Conservation (phyloP, 441 rosid species). For the Geranium incanum region DNA sequence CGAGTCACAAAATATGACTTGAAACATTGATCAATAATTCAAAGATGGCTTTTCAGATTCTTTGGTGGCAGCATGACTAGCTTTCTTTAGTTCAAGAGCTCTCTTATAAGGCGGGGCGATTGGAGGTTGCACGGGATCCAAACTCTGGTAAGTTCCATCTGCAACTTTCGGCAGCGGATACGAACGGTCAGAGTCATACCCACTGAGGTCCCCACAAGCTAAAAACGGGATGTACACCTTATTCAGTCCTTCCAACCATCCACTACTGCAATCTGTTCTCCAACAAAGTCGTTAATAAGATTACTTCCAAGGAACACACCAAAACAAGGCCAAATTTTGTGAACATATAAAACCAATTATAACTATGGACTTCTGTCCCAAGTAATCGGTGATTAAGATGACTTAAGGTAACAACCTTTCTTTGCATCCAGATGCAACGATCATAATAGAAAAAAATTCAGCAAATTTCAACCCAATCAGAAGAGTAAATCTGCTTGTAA, state of each 20-base stretch:
- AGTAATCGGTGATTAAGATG: background rate
- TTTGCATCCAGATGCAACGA: background rate
- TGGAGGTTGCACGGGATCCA: conserved; percentile 90
- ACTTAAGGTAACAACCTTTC: background rate
- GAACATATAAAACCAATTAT: background rate
- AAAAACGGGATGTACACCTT: conserved; percentile 87
- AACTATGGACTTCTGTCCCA: background rate
- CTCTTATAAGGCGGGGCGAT: conserved; percentile 90
- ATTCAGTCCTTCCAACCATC: conserved; percentile 84
- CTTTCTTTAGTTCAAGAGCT: conserved; percentile 90
- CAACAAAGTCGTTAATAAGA: background rate
- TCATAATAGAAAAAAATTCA: no score
- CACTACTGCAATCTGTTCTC: conserved; percentile 81
- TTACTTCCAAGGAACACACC: background rate
- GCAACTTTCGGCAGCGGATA: conserved; percentile 79
- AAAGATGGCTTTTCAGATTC: conserved; percentile 43
- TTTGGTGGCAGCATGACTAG: conserved; percentile 43
- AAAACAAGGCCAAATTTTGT: background rate
- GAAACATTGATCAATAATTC: conserved; percentile 34
- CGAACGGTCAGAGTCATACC: conserved; percentile 86
- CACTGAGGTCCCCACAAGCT: conserved; percentile 85
- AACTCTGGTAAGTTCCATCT: conserved; percentile 68
- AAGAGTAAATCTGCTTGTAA: background rate
- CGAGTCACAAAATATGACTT: background rate
- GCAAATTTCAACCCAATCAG: background rate